Conservation (phyloP, 352 stramenopile species). For the Thraustochytrium sp. region DNA sequence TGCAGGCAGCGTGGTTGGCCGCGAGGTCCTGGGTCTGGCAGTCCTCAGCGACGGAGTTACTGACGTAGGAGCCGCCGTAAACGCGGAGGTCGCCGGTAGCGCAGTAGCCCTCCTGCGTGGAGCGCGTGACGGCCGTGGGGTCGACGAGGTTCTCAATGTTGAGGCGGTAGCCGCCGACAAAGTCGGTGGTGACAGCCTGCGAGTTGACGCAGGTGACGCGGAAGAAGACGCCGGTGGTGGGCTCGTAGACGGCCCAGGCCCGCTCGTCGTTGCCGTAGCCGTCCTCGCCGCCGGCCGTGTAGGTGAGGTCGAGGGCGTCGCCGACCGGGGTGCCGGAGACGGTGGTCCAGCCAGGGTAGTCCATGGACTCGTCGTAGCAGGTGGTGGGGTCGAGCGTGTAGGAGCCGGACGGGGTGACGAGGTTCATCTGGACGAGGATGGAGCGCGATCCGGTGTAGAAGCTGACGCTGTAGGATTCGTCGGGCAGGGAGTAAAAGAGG, state of each 20-base stretch:
- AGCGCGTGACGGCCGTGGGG: neutral
- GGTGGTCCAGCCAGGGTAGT: neutral
- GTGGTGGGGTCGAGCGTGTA: neutral
- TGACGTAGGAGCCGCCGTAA: neutral
- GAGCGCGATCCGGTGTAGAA: neutral
- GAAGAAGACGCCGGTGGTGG: neutral
- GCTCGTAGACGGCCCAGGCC: neutral
- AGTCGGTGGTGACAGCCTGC: neutral
- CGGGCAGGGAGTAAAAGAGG: neutral
- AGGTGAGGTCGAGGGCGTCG: neutral
- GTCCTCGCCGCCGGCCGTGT: neutral
- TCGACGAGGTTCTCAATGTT: constrained; percentile 21
- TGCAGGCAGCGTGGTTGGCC: neutral
- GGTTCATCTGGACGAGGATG: neutral
- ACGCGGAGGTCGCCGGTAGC: neutral
- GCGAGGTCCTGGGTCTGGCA: neutral
- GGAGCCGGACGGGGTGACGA: too few species aligned
- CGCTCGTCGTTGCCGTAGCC: neutral
- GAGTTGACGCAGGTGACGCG: neutral
- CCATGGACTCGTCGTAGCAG: neutral
- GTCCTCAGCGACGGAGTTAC: neutral
- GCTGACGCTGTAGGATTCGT: neutral
- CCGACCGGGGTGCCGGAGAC: neutral
- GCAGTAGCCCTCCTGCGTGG: neutral
- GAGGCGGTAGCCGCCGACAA: neutral